Evolutionary conservation across 2,329 filamentous ascomycete genomes (phyloP), one percentile per base, ranked within the genome.

Genomic region (Sarocladiaceae sp.): DNA sequence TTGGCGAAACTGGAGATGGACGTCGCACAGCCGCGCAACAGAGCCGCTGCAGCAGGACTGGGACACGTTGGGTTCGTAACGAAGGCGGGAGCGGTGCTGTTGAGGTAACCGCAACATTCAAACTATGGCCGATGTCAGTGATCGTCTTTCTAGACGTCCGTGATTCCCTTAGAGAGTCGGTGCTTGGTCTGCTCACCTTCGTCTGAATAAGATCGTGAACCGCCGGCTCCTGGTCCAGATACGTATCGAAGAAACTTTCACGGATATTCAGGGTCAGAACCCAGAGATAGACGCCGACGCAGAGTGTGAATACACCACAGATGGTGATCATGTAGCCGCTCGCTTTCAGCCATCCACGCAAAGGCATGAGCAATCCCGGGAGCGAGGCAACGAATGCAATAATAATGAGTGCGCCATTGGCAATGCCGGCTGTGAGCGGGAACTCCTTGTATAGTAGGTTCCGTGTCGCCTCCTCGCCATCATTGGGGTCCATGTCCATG

Each of bases 51-150:
- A 2, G 84, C 78, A 6, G 83, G 78, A 57, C 80, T 86, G 9
- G 79, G 73, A 61, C 87, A 93, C 2, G 74, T 78, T 5, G 62
- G 51, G 54, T 90, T 82, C 45, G 76, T 79, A 50, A 88, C 71
- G 59, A 90, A 91, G 43, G 82, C 79, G 10, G 84, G 83, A 11
- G 78, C 73, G 4, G 81, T 83, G 61, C 75, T 79, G 66, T 89
- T 88, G 53, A 77, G 66, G 66, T 87, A 93, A 49, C 87, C 87
- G 55, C 87, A 93, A 76, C 87, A 93, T 54, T 78, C 61, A 60
- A 91, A 90, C 80, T 88, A 56, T 2, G 37, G n/a, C n/a, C n/a
- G 12, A 18, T 3, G 52, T 40, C 32, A 3, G 13, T n/a, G 5
- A 33, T n/a, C 2, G 9, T n/a, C n/a, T n/a, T n/a, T n/a, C n/a